phyloP scores from a whole-genome alignment of 495 filamentous ascomycete species.

The Aspergillus nidulans region DNA sequence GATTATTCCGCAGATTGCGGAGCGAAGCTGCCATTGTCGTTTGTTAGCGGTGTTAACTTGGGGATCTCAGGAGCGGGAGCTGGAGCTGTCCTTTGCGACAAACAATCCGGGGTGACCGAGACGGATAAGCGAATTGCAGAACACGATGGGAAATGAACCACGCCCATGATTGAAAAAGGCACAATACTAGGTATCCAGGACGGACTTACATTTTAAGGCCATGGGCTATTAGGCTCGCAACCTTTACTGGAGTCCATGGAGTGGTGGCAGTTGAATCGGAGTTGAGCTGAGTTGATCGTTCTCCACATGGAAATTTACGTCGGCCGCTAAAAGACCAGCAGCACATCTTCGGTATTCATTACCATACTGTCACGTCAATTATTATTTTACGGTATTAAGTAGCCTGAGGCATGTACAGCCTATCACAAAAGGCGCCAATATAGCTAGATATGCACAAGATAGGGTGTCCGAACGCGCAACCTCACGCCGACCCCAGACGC shows the following conservation, averaged over 20 bases:
- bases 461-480: conserved; percentile 9
- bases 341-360: conserved; percentile 9
- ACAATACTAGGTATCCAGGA: too few relatives aligned
- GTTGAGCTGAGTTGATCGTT: background rate
- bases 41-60: conserved; percentile 17
- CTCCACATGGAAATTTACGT: conserved; percentile 24
- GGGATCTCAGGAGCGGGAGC: background rate
- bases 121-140: conserved; percentile 1
- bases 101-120: conserved; percentile 17
- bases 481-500: conserved; percentile 54
- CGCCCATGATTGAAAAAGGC: too few relatives aligned
- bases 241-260: conserved; percentile 12
- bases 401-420: conserved; percentile 11
- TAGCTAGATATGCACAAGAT: conserved; percentile 36
- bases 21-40: conserved; percentile 29
- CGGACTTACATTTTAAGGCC: conserved; percentile 41
- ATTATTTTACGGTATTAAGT: conserved; percentile 15
- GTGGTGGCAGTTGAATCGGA: background rate
- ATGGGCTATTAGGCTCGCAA: conserved; percentile 25
- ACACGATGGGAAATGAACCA: background rate
- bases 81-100: conserved; percentile 21
- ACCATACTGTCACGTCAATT: conserved; percentile 1
- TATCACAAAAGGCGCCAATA: conserved; percentile 13
- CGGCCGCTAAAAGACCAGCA: conserved; percentile 24
- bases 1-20: conserved; percentile 44